Base-by-base conservation (phyloP, 2,329 filamentous ascomycete genomes). In the Coniochaeta sp. region DNA sequence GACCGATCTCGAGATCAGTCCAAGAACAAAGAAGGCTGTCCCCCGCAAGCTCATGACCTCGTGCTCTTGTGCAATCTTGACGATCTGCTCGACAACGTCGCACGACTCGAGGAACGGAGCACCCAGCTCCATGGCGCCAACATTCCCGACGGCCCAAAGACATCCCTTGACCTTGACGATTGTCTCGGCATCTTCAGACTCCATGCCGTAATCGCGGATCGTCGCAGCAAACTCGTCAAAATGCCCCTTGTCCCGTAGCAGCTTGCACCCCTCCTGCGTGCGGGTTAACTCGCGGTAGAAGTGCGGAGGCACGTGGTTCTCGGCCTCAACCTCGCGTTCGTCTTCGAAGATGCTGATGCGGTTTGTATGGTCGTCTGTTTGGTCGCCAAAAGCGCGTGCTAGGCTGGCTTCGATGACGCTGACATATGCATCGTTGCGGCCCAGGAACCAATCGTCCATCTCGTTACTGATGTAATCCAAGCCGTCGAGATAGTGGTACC, bases 371-470 rank as follows among this genome's bases (percentile, higher is more conserved):
- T 85, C 81, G 28, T 86, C 84, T 6, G 81, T 75, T 59, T 83
- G 84, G 44, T 88, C 82, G n/a, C 86, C 80, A 65, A 96, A 93
- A 0, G 93, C 89, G 62, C 91, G 88, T 34, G 93, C 91, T 58
- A 99, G 81, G 59, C 93, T 96, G n/a, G 96, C 95, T 73, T 99
- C 95, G 44, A 99, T 93, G 44, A 98, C 84, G 40, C 87, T 84
- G 58, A 99, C 95, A 66, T 99, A 99, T n/a, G 87, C 89, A 72
- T 99, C 93, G 70, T 99, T 99, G 52, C 95, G 87, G 16, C 95
- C 95, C 33, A 99, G 81, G 70, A 98, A 99, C 95, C 95, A 99
- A 75, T 99, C 96, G 67, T 99, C 95, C 95, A 99, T 99, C 73
- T 99, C 96, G 71, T 96, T 95, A 63, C 93, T 97, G 73, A 99